Base-by-base conservation (phyloP, 2,329 filamentous ascomycete species). In the Aspergillus intermedius region DNA sequence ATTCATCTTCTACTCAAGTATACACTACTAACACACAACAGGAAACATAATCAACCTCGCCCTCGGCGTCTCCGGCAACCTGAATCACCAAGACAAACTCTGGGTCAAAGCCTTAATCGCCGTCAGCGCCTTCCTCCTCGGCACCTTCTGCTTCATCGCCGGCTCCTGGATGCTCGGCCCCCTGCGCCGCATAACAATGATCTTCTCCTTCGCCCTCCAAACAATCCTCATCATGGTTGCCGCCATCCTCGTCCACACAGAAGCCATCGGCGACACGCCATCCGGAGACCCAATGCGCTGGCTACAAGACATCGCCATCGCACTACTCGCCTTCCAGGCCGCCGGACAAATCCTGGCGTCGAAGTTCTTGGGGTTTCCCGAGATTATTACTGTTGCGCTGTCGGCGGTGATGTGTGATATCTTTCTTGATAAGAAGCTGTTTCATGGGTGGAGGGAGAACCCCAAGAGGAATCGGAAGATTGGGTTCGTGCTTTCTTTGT, bases 11-110 rank as follows among this genome's bases (percentile, higher is more conserved):
- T 44, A 4, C 8, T 17, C 6, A 12, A 40, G 5, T 40, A 21
- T 12, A 12, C 3, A 12, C 19, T 2, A 40, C 19, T 19, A 5
- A 43, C 13, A 9, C 13, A 9, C 21, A 28, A 9, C 44, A 69
- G 66, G 66, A 9, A 69, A 68, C 51, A 60, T 62, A n/a, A 52
- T 69, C 34, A 67, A 67, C 49, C 56, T 66, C 40, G 65, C 59
- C 8, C 59, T 69, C 3, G 65, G 66, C 40, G 54, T 60, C 7
- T 13, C 9, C 13, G 41, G 19, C 41, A 43, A 43, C 13, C 65
- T 63, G 19, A 47, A 55, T 19, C 50, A 55, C 28, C 62, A 61
- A 28, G 48, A 53, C 4, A 57, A 59, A 28, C 59, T 60, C 48
- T 68, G 63, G 56, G 57, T 60, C 51, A 66, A 67, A 47, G 61